Base-by-base conservation (phyloP, 1,284 basidiomycete species). In the Cutaneotrichosporon cutaneum region DNA sequence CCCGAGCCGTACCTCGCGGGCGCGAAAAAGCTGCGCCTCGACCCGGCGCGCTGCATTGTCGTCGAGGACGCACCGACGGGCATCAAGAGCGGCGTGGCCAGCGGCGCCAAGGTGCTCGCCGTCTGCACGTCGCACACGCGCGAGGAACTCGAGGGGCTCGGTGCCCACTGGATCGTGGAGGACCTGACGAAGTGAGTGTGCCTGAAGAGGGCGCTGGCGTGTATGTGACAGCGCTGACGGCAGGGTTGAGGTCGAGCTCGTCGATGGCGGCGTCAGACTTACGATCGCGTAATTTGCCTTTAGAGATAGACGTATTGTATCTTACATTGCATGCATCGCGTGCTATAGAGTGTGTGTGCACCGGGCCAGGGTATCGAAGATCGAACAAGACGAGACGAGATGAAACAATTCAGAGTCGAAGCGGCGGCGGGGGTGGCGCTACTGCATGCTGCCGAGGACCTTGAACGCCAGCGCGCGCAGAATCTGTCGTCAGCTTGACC, bases 391-490 rank as follows among this genome's bases (percentile, higher is more conserved):
- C 0, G 33, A 53, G n/a, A 16, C 13, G 22, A 36, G 32, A 26
- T 39, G 14, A 14, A 18, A 22, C 10, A 32, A 18, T 30, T 30
- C 30, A 30, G 30, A 22, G 22, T 48, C 13, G 45, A 13, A 26
- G 22, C n/a, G n/a, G n/a, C n/a, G n/a, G n/a, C n/a, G n/a, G n/a
- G n/a, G n/a, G n/a, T n/a, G n/a, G n/a, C 24, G 2, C 57, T 60
- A 69, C 21, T 58, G 59, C 74, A 78, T 75, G 66, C 71, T 74
- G 22, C 92, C 92, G 35, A 98, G 79, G 14, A 98, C 91, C 78
- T 97, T 96, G 76, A 90, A 82, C 1, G 94, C 92, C 45, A 98
- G 80, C 8, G 89, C 90, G 45, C 88, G 87, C 52, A 98, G 80
- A 67, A 98, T 90, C 89, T 97, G 52, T 66, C 16, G 48, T 51